phyloP scores from a whole-genome alignment of 805 yeast species.

The Wickerhamomyces strasburgensis region DNA sequence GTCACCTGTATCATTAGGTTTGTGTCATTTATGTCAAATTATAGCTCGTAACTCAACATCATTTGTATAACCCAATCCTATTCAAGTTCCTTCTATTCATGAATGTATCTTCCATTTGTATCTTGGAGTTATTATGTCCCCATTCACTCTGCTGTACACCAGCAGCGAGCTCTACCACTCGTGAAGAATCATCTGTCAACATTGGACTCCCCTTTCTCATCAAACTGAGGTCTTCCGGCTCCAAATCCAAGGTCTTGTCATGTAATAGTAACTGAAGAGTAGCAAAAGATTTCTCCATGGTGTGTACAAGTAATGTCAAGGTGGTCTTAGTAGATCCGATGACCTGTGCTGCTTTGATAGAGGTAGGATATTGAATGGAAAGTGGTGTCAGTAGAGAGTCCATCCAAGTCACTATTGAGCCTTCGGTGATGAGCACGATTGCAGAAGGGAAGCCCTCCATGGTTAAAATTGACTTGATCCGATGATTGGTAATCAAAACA shows the following conservation, averaged over 20 bases:
- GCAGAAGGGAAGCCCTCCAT: background rate
- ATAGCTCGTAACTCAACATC: background rate
- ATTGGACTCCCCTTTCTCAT: slow-evolving; percentile 17
- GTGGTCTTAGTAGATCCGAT: slow-evolving; percentile 4
- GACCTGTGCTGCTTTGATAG: slow-evolving; percentile 6
- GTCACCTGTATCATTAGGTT: too few relatives aligned
- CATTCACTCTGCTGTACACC: slow-evolving; percentile 23
- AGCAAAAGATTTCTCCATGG: slow-evolving; percentile 4
- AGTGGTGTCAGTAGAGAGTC: background rate
- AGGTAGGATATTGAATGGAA: background rate
- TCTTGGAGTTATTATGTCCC: slow-evolving; percentile 15
- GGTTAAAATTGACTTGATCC: slow-evolving; percentile 8
- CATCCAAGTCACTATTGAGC: slow-evolving; percentile 11
- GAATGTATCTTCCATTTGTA: slow-evolving; percentile 20
- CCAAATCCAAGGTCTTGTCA: slow-evolving; percentile 11
- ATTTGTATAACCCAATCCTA: background rate
- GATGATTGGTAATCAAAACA: slow-evolving; percentile 9
- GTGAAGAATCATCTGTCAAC: slow-evolving; percentile 14
- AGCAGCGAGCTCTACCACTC: slow-evolving; percentile 18
- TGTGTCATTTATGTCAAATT: too few relatives aligned
- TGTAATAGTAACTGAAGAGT: background rate
- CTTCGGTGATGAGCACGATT: slow-evolving; percentile 6
- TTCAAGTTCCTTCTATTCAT: background rate
- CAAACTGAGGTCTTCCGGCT: slow-evolving; percentile 11
- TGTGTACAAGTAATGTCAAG: slow-evolving; percentile 7